A percentile compares a stretch with the other conserved stretches of the same genome.
These are phyloP conservation scores for Kwoniella mangroviensis DNA, from an alignment of 768 basidiomycete species.

Conservation along the genomic window DNA sequence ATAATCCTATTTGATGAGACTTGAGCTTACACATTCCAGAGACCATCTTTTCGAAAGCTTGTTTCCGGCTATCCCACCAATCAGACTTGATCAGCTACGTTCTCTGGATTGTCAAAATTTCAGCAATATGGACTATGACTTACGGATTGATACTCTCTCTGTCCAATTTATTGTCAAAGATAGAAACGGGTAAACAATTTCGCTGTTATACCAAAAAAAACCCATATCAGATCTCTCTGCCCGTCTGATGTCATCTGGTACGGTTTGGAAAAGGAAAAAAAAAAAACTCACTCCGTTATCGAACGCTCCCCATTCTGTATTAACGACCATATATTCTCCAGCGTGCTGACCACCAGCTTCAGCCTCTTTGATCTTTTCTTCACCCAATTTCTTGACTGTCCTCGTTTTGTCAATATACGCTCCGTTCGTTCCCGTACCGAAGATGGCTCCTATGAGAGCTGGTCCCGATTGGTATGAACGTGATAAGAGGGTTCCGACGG, in stretches of 20 bases:
- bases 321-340: constrained; percentile 80
- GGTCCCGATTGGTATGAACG: constrained; percentile 92
- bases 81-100: no score
- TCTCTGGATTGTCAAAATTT: no score
- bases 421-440: constrained; percentile 98
- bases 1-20: neutral
- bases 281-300: constrained; percentile 77
- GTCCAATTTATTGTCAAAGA: constrained; percentile 89
- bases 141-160: constrained; percentile 89
- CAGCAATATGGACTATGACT: constrained; percentile 26
- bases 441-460: constrained; percentile 83
- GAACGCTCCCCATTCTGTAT: constrained; percentile 98
- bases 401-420: constrained; percentile 89
- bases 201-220: constrained; percentile 62
- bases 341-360: constrained; percentile 59
- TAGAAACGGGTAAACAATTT: constrained; percentile 78
- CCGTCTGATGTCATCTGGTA: neutral
- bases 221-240: no score
- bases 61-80: constrained; percentile 62
- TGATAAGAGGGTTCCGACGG: constrained; percentile 91
- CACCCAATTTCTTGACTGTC: constrained; percentile 81
- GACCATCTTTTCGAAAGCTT: constrained; percentile 97
- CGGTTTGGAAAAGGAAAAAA: neutral
- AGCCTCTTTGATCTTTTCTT: constrained; percentile 61
- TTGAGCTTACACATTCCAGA: constrained; percentile 79